Percentiles rank a stretch among this genome's conserved stretches.
phyloP scores from a whole-genome alignment of 148 eudicot species.

The Salicornia ramosissima region DNA sequence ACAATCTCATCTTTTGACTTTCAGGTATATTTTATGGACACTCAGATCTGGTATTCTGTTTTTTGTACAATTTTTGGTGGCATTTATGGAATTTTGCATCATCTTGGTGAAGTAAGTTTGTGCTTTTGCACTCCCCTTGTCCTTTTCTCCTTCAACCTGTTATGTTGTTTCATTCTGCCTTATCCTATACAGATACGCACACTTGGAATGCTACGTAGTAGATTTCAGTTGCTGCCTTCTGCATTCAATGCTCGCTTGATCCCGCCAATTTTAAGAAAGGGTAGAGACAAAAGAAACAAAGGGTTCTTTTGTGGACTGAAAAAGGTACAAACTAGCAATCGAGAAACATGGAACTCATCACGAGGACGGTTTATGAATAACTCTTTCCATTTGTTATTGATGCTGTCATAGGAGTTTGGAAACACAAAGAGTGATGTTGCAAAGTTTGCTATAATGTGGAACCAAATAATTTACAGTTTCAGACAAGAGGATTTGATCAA shows the following conservation, averaged over 20 bases:
- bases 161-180: conserved; percentile 14
- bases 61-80: conserved; percentile 90
- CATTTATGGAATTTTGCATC: conserved; percentile 77
- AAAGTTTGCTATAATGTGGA: conserved; percentile 84
- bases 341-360: conserved; percentile 1
- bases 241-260: conserved; percentile 65
- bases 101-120: conserved; percentile 83
- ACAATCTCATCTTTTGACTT: neutral
- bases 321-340: conserved; percentile 43
- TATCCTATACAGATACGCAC: conserved; percentile 64
- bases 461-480: conserved; percentile 78
- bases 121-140: conserved; percentile 3
- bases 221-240: conserved; percentile 68
- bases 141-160: neutral
- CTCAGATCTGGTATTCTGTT: conserved; percentile 98
- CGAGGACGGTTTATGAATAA: conserved; percentile 3
- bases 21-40: conserved; percentile 95
- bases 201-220: conserved; percentile 85
- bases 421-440: conserved; percentile 45
- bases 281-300: conserved; percentile 30
- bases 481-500: conserved; percentile 92
- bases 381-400: conserved; percentile 2
- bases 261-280: conserved; percentile 44
- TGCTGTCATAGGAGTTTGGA: conserved; percentile 44
- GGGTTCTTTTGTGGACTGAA: conserved; percentile 42